These are phyloP conservation scores for Trichoderma orchidacearum DNA, from an alignment of 495 filamentous ascomycete genomes.

Conservation along the genomic window DNA sequence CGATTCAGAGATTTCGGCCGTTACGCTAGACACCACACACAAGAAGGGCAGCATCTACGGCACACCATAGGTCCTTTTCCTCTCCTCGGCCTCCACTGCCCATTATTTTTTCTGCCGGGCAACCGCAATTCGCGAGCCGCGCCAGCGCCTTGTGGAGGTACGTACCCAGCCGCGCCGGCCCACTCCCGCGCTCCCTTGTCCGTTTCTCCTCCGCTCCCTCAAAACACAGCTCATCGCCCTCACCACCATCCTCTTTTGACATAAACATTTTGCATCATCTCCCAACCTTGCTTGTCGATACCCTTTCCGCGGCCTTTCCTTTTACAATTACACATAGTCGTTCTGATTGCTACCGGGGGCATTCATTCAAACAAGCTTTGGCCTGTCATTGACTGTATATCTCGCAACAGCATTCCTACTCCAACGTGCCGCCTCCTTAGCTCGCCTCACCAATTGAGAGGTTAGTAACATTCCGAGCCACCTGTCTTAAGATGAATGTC, in stretches of 20 bases:
- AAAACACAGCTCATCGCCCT: not conserved
- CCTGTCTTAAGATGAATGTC: not conserved
- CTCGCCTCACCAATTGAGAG: not conserved
- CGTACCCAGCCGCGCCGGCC: not conserved
- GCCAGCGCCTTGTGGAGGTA: not conserved
- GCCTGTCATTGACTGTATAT: not conserved
- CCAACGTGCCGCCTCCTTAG: not conserved
- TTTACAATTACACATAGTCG: not conserved
- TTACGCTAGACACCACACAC: not conserved
- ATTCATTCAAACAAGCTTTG: not conserved
- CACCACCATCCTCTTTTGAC: conserved; percentile 1
- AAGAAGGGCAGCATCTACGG: too few relatives aligned
- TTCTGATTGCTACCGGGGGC: not conserved
- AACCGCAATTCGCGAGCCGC: not conserved
- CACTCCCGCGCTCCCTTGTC: not conserved
- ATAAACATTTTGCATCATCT: conserved; percentile 1
- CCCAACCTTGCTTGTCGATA: not conserved
- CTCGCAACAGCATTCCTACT: not conserved
- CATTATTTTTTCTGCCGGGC: not conserved
- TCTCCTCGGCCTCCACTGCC: not conserved
- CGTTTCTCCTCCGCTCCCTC: conserved; percentile 1
- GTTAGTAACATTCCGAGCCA: not conserved
- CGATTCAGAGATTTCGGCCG: not conserved
- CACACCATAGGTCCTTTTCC: not conserved
- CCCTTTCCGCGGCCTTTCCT: not conserved